These are phyloP conservation scores for Cubamyces sp. DNA, from an alignment of 768 basidiomycete genomes.

Conservation along the genomic window DNA sequence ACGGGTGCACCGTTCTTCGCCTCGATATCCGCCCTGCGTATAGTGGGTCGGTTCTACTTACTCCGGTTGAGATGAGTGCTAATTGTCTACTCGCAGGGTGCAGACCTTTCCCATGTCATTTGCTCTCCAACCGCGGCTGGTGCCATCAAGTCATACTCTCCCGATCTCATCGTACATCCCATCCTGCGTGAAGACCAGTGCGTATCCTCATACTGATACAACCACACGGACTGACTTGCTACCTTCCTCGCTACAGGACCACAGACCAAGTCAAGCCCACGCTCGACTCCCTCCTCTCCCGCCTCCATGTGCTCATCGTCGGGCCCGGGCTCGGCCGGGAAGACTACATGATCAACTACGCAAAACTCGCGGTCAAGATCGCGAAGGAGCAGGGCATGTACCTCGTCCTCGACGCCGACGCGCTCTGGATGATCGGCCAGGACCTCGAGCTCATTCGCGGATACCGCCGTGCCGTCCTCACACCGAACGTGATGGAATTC, in stretches of 20 bases:
- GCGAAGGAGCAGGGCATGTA: constrained; percentile 81
- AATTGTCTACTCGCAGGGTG: constrained; percentile 57
- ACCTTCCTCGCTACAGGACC: constrained; percentile 41
- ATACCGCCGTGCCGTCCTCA: constrained; percentile 85
- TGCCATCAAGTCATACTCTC: constrained; percentile 96
- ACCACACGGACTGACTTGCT: too few relatives aligned
- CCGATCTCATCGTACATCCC: constrained; percentile 96
- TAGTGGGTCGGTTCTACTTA: constrained; percentile 51
- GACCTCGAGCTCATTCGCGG: constrained; percentile 77
- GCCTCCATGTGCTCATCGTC: constrained; percentile 90
- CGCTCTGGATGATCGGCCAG: constrained; percentile 80
- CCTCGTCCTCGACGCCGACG: constrained; percentile 94
- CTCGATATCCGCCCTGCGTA: constrained; percentile 84
- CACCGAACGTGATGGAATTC: constrained; percentile 95
- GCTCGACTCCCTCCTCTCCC: constrained; percentile 71
- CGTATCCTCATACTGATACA: constrained; percentile 30
- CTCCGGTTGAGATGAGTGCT: background rate
- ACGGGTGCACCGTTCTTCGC: constrained; percentile 98
- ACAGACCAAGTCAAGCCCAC: constrained; percentile 51
- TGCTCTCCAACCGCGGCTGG: constrained; percentile 91
- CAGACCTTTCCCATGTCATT: constrained; percentile 95
- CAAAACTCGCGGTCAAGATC: constrained; percentile 72
- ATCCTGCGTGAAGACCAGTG: constrained; percentile 76
- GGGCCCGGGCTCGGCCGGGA: constrained; percentile 96
- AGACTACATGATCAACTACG: constrained; percentile 85